A percentile compares a stretch with the other conserved stretches of the same genome.
Conservation (phyloP, 78 protist species). For the Dictyostelium discoideum region dicty_2.7 NC_007089.4:1170001-1170500, state of each 20-base stretch:
- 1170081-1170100: slow-evolving; percentile 55
- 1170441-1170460: slow-evolving; percentile 91
- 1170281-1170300: slow-evolving; percentile 94
- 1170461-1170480: slow-evolving; percentile 97
- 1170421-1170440: slow-evolving; percentile 99
- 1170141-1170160: slow-evolving; percentile 90
- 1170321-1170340: slow-evolving; percentile 96
- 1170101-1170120: slow-evolving; percentile 82
- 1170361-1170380: slow-evolving; percentile 97
- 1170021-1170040: slow-evolving; percentile 92
- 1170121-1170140: slow-evolving; percentile 91
- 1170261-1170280: slow-evolving; percentile 95
- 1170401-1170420: slow-evolving; percentile 97
- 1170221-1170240: slow-evolving; percentile 94
- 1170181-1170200: slow-evolving; percentile 98
- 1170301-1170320: slow-evolving; percentile 95
- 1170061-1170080: slow-evolving; percentile 83
- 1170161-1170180: slow-evolving; percentile 97
- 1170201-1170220: slow-evolving; percentile 98
- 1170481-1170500: slow-evolving; percentile 94
- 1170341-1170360: slow-evolving; percentile 91
- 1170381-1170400: slow-evolving; percentile 97
- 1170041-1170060: slow-evolving; percentile 95
- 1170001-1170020: slow-evolving; percentile 98
- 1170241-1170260: slow-evolving; percentile 95